These are phyloP conservation scores for Neonothopanus nambi DNA, from an alignment of 1,284 basidiomycete species.

Conservation along the genomic window DNA sequence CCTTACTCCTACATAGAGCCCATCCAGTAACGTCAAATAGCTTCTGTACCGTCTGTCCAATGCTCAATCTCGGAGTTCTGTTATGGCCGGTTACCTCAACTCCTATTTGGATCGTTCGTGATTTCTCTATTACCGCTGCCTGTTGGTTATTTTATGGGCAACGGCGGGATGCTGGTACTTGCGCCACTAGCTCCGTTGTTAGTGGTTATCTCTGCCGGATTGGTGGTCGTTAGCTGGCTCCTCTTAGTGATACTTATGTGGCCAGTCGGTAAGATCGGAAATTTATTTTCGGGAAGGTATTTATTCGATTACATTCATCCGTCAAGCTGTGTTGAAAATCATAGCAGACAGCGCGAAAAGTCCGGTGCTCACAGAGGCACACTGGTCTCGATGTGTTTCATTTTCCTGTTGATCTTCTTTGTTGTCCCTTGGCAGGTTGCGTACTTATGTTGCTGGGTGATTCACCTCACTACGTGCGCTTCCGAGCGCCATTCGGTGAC, in stretches of 20 bases:
- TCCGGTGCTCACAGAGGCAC: conserved; percentile 43
- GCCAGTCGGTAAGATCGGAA: conserved; percentile 38
- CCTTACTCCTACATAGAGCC: not conserved
- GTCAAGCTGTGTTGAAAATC: not conserved
- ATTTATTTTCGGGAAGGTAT: conserved; percentile 41
- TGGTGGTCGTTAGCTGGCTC: conserved; percentile 63
- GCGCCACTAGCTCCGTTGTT: conserved; percentile 55
- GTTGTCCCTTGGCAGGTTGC: conserved; percentile 90
- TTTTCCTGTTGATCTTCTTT: conserved; percentile 69
- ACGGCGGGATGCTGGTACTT: conserved; percentile 49
- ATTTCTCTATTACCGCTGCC: conserved; percentile 60
- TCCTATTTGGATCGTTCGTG: conserved; percentile 44
- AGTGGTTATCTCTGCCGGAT: conserved; percentile 55
- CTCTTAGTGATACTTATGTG: conserved; percentile 45
- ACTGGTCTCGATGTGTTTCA: conserved; percentile 57
- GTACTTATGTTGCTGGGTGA: conserved; percentile 78
- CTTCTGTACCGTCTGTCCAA: conserved; percentile 44
- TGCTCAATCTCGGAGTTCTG: conserved; percentile 49
- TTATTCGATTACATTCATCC: conserved; percentile 16
- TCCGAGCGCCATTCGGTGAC: conserved; percentile 20
- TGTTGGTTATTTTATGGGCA: conserved; percentile 56
- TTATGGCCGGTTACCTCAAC: conserved; percentile 37
- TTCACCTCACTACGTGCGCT: conserved; percentile 71
- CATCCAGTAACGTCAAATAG: conserved; percentile 27
- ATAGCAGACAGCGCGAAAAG: conserved; percentile 25